These are phyloP conservation scores for Euphorbia corollata DNA, from an alignment of 441 rosid species.

Conservation along the genomic window DNA sequence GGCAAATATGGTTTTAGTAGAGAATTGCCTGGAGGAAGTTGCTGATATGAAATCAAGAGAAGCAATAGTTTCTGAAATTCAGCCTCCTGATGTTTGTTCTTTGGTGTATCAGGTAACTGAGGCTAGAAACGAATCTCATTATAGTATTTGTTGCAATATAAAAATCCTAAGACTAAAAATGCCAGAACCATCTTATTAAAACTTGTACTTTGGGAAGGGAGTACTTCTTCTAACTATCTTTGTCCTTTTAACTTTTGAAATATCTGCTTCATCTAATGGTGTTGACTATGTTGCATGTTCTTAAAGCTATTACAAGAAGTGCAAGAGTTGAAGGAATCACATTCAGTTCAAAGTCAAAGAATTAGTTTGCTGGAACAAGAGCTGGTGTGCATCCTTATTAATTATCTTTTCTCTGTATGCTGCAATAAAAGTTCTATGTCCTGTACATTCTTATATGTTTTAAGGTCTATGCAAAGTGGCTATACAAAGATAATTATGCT, in stretches of 20 bases:
- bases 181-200: not conserved
- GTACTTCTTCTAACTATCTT: not conserved
- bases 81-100: constrained; percentile 18
- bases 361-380: constrained; percentile 52
- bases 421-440: not conserved
- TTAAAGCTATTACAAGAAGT: constrained; percentile 49
- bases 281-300: constrained; percentile 10
- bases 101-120: constrained; percentile 37
- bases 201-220: no score
- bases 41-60: not conserved
- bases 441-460: not conserved
- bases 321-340: constrained; percentile 49
- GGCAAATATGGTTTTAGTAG: constrained; percentile 12
- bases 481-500: not conserved
- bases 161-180: not conserved
- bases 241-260: constrained; percentile 6
- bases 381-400: constrained; percentile 37
- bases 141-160: not conserved
- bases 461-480: not conserved
- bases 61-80: constrained; percentile 8
- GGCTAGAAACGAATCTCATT: no score
- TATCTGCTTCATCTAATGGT: not conserved
- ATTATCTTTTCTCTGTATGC: not conserved
- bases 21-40: not conserved
- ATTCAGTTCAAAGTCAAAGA: constrained; percentile 41